Evolutionary conservation across 2,329 filamentous ascomycete species (phyloP).

Genomic region (Phyllosticta citriasiana): DNA sequence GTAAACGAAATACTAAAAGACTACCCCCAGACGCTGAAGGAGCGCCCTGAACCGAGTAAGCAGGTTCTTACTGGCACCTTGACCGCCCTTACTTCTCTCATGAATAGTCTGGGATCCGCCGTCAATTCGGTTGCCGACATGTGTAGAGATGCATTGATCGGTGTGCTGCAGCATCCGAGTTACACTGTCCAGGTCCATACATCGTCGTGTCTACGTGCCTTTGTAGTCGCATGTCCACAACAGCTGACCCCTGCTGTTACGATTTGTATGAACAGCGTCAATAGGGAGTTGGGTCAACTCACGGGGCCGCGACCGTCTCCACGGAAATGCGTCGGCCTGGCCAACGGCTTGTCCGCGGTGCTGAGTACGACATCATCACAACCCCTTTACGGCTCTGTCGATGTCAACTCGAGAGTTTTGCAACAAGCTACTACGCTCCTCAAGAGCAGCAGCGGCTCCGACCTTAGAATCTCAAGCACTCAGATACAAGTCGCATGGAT

Average conservation of each 20-base stretch:
- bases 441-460: slow-evolving; percentile 84
- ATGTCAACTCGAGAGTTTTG: slow-evolving; percentile 85
- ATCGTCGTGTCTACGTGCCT: slow-evolving; percentile 73
- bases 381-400: slow-evolving; percentile 86
- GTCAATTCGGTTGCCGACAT: slow-evolving; percentile 67
- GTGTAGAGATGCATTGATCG: slow-evolving; percentile 77
- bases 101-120: slow-evolving; percentile 72
- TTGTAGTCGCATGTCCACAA: slow-evolving; percentile 83
- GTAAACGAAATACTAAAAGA: slow-evolving; percentile 88
- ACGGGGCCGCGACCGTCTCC: slow-evolving; percentile 66
- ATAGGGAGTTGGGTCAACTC: slow-evolving; percentile 71
- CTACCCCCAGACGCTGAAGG: slow-evolving; percentile 80
- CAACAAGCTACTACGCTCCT: slow-evolving; percentile 85
- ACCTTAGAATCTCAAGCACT: slow-evolving; percentile 80
- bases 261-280: slow-evolving; percentile 92
- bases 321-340: slow-evolving; percentile 77
- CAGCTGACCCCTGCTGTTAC: slow-evolving; percentile 86
- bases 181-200: slow-evolving; percentile 92
- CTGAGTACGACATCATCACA: slow-evolving; percentile 82
- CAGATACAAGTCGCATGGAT: slow-evolving; percentile 99
- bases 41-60: slow-evolving; percentile 81
- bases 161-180: slow-evolving; percentile 87
- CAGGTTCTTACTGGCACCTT: slow-evolving; percentile 71
- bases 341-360: slow-evolving; percentile 81
- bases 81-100: slow-evolving; percentile 68